Percentiles rank a stretch among this genome's conserved stretches.
These are phyloP conservation scores for Hymenoscyphus fructigenus DNA, from an alignment of 2,329 filamentous ascomycete genomes.

Conservation along the genomic window DNA sequence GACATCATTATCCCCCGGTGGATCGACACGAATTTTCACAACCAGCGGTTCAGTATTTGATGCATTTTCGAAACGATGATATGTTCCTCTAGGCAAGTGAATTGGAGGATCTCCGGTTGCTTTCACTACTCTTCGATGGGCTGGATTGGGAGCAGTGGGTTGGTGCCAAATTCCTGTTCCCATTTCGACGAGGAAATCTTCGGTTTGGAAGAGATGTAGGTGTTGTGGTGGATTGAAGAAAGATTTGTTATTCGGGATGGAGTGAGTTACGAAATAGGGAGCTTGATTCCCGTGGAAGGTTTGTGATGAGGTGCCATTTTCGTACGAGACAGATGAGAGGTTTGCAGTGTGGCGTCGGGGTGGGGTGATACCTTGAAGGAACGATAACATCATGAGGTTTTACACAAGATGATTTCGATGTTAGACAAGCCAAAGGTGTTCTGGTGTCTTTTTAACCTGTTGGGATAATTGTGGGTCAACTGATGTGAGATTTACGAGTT, in stretches of 20 bases:
- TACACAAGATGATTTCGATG: background rate
- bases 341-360: constrained; percentile 13
- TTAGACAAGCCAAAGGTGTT: no score
- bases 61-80: constrained; percentile 21
- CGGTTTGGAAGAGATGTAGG: constrained; percentile 16
- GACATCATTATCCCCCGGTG: background rate
- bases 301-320: constrained; percentile 13
- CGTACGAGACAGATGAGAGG: constrained; percentile 14
- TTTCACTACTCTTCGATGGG: constrained; percentile 4
- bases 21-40: constrained; percentile 13
- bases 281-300: constrained; percentile 14
- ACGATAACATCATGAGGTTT: background rate
- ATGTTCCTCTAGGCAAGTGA: constrained; percentile 4
- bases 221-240: constrained; percentile 15
- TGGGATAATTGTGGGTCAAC: no score
- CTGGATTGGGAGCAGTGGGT: constrained; percentile 12
- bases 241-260: constrained; percentile 12
- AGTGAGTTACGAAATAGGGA: constrained; percentile 14
- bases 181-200: constrained; percentile 12
- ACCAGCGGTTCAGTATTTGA: constrained; percentile 15
- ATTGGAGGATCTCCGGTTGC: constrained; percentile 5
- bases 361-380: background rate
- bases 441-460: no score
- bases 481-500: no score
- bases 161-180: constrained; percentile 17